These are phyloP conservation scores for Penicillium sp. DNA, from an alignment of 2,329 filamentous ascomycete species.

Conservation along the genomic window DNA sequence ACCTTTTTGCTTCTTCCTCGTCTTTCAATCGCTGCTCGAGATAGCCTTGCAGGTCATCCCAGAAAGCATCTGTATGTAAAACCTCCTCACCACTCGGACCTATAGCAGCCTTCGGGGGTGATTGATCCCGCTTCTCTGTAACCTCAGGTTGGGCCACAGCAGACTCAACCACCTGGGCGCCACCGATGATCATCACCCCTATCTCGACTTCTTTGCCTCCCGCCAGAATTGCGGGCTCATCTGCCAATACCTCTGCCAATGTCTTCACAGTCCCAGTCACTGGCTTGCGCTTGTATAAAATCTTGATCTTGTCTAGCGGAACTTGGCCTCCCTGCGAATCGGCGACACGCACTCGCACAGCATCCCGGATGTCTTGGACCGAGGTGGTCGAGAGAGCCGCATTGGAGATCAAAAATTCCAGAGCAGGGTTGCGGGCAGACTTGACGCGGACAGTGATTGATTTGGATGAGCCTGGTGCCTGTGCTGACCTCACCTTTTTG, in stretches of 20 bases:
- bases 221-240: conserved; percentile 47
- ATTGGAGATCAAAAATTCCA: conserved; percentile 63
- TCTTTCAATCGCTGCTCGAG: conserved; percentile 76
- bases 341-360: conserved; percentile 62
- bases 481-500: conserved; percentile 37
- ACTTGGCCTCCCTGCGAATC: conserved; percentile 42
- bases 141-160: conserved; percentile 31
- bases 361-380: conserved; percentile 72
- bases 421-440: conserved; percentile 68
- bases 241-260: conserved; percentile 66
- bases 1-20: conserved; percentile 60
- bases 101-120: conserved; percentile 44
- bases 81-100: conserved; percentile 58
- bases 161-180: conserved; percentile 51
- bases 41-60: conserved; percentile 80
- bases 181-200: conserved; percentile 83
- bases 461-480: conserved; percentile 41
- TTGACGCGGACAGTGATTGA: conserved; percentile 38
- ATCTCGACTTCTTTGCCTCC: conserved; percentile 64
- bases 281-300: conserved; percentile 86
- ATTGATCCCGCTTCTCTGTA: conserved; percentile 28
- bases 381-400: conserved; percentile 66
- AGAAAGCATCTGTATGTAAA: conserved; percentile 72
- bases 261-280: conserved; percentile 72
- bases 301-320: conserved; percentile 71